These are phyloP conservation scores for Westerdykella aurantiaca DNA, from an alignment of 2,329 filamentous ascomycete genomes.

Conservation along the genomic window DNA sequence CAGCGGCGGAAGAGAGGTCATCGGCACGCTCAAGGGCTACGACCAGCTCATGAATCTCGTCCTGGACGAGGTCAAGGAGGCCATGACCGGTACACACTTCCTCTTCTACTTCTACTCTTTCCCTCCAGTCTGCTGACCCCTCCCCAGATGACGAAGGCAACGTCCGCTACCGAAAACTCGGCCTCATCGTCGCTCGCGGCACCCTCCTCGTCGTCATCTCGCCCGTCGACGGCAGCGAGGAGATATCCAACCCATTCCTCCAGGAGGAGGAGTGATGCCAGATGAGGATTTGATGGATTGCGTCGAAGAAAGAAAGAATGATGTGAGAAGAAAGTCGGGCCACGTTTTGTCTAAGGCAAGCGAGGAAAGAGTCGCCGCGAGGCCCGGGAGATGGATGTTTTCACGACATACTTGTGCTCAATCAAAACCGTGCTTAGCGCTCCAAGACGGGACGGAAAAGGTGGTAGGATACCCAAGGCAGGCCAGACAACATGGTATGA, in stretches of 20 bases:
- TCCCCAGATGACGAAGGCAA: constrained; percentile 83
- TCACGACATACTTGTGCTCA: no score
- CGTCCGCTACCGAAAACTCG: constrained; percentile 71
- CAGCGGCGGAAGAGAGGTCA: constrained; percentile 87
- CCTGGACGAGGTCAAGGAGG: constrained; percentile 86
- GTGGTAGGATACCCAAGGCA: no score
- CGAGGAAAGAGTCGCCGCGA: no score
- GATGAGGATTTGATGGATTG: not conserved
- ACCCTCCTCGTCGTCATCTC: constrained; percentile 90
- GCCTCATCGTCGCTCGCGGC: constrained; percentile 80
- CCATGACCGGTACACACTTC: constrained; percentile 66
- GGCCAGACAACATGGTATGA: no score
- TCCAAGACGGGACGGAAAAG: no score
- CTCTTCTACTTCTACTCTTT: not conserved
- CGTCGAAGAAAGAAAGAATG: not conserved
- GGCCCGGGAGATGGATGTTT: no score
- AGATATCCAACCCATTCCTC: constrained; percentile 90
- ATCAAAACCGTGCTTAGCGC: no score
- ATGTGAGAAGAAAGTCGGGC: no score
- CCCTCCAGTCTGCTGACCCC: not conserved
- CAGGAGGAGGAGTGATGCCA: constrained; percentile 52
- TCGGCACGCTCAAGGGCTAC: constrained; percentile 86
- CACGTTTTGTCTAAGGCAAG: no score
- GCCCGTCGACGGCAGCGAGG: constrained; percentile 88
- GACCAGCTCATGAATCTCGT: constrained; percentile 98